These are phyloP conservation scores for Solanum sparsipilum DNA, from an alignment of 257 asterid genomes.

Conservation along the genomic window DNA sequence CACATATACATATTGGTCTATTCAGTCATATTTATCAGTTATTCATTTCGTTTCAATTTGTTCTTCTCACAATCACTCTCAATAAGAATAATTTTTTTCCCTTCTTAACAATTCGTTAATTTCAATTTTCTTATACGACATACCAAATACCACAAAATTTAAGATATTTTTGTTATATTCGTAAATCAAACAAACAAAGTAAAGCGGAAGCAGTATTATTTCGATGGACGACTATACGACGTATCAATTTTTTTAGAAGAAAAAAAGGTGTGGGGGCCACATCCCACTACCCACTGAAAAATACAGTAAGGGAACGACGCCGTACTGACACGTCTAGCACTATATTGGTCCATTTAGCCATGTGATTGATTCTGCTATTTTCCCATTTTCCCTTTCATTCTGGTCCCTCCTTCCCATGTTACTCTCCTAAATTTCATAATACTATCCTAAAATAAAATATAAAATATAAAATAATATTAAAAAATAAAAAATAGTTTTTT, in stretches of 20 bases:
- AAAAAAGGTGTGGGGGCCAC: neutral
- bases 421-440: neutral
- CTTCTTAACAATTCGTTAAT: neutral
- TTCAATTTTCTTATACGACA: neutral
- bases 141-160: neutral
- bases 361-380: slow-evolving; percentile 4
- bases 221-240: neutral
- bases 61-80: neutral
- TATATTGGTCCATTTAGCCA: neutral
- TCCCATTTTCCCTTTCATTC: neutral
- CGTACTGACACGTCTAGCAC: neutral
- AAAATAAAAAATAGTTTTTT: neutral
- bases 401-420: neutral
- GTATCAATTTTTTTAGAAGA: neutral
- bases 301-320: neutral
- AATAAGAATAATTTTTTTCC: neutral
- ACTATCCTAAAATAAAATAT: neutral
- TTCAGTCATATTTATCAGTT: neutral
- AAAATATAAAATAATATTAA: neutral
- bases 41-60: neutral
- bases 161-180: too few relatives aligned
- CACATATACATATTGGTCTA: neutral
- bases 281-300: neutral
- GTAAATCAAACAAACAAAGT: too few relatives aligned
- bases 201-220: neutral